Evolutionary conservation across 2,329 filamentous ascomycete species (phyloP), one percentile per base, ranked within the genome.

Genomic region (Domatiomyces globalis): DNA sequence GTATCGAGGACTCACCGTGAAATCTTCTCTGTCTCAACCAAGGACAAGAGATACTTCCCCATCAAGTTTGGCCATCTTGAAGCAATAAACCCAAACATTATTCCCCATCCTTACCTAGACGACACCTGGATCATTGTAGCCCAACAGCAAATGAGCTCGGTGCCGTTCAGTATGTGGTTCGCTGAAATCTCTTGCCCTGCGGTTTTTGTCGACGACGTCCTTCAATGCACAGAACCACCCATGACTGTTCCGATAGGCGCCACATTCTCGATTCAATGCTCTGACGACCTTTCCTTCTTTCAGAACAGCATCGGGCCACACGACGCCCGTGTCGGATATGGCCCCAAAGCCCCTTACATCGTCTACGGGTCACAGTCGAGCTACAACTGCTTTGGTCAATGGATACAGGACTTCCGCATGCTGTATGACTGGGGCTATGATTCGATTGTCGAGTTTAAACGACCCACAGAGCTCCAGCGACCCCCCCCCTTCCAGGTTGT

Each of bases 241-340:
- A 47, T 45, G 18, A 52, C 45, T 5, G 46, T 59, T 15, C 56
- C 57, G n/a, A 71, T 79, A 47, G 63, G 68, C 1, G 64, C 72
- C 0, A 78, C 76, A 0, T 56, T 61, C 0, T 67, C 66, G 7
- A 65, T 66, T 7, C 68, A 71, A 6, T 80, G 77, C 58, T 57
- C 65, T 4, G 72, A 68, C 1, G 66, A 74, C 2, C 54, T 75
- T 5, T 63, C 70, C 1, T 52, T 54, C 29, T 51, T 59, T n/a
- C 22, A 39, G 2, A 22, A 54, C 15, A 58, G 55, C 53, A 60
- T 71, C 18, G 78, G 78, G 0, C 77, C 78, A 0, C 77, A 78
- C 55, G 78, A 81, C 58, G 77, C 76, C 1, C 70, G 78, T 4
- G 73, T 79, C 9, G 78, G 80, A 57, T 74, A 72, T 51, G 77